A percentile compares a stretch with the other conserved stretches of the same genome.
Evolutionary conservation across 768 basidiomycete genomes (phyloP).

Genomic region (Xanthoconium purpureum): DNA sequence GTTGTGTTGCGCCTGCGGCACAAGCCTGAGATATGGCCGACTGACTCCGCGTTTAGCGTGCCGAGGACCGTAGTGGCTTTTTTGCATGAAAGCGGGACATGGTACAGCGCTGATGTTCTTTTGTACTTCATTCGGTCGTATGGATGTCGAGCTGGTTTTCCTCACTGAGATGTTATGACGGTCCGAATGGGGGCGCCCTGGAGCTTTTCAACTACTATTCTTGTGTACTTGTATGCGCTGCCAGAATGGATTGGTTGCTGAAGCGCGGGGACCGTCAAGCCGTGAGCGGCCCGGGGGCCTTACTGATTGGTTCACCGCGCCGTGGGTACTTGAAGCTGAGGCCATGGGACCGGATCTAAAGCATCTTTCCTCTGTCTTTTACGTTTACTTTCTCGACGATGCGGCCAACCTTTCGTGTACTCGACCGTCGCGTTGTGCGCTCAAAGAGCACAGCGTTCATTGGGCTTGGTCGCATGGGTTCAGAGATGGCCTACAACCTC

Average conservation of each 20-base stretch:
- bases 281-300: too few relatives aligned
- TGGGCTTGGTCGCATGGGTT: conserved; percentile 86
- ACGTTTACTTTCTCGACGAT: conserved; percentile 32
- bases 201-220: too few relatives aligned
- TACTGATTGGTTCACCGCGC: neutral
- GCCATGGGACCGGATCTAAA: conserved; percentile 1
- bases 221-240: too few relatives aligned
- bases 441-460: conserved; percentile 69
- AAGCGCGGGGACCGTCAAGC: too few relatives aligned
- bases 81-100: neutral
- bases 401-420: conserved; percentile 46
- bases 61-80: neutral
- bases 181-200: too few relatives aligned
- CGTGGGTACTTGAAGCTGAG: neutral
- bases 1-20: neutral
- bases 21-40: neutral
- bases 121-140: too few relatives aligned
- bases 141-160: too few relatives aligned
- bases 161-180: too few relatives aligned
- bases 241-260: too few relatives aligned
- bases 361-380: neutral
- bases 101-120: too few relatives aligned
- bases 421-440: conserved; percentile 37
- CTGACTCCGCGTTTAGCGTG: neutral
- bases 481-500: conserved; percentile 82